These are phyloP conservation scores for Crithidia sp. DNA, from an alignment of 208 protist genomes.

Conservation along the genomic window DNA sequence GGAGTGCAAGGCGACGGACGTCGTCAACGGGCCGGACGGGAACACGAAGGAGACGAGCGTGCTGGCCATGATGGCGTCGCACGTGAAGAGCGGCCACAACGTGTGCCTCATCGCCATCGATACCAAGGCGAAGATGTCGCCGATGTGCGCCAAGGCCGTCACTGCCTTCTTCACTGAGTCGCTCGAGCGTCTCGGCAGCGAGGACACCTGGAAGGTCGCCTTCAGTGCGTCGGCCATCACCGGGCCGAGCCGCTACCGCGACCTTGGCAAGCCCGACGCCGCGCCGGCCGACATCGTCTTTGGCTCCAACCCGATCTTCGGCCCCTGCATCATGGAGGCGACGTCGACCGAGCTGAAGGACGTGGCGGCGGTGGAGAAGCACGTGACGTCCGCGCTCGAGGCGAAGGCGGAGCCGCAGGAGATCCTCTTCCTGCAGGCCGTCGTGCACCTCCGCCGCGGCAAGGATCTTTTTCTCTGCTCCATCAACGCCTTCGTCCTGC, in stretches of 20 bases:
- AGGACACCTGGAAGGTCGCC: slow-evolving; percentile 34
- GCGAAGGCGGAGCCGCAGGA: slow-evolving; percentile 34
- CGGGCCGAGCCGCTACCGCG: slow-evolving; percentile 37
- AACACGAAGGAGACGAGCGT: slow-evolving; percentile 19
- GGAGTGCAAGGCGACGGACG: slow-evolving; percentile 25
- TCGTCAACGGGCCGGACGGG: slow-evolving; percentile 18
- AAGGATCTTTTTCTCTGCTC: slow-evolving; percentile 43
- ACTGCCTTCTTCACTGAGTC: slow-evolving; percentile 29
- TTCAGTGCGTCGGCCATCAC: slow-evolving; percentile 44
- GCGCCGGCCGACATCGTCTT: slow-evolving; percentile 39
- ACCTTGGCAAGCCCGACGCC: slow-evolving; percentile 33
- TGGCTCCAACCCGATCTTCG: slow-evolving; percentile 70
- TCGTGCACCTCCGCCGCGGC: slow-evolving; percentile 38
- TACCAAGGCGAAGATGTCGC: slow-evolving; percentile 19
- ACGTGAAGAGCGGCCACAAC: slow-evolving; percentile 36
- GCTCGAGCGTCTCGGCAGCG: slow-evolving; percentile 26
- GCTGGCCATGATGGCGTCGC: slow-evolving; percentile 23
- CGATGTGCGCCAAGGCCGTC: slow-evolving; percentile 27
- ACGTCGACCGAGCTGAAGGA: slow-evolving; percentile 29
- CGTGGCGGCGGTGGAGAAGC: slow-evolving; percentile 30
- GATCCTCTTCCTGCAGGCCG: slow-evolving; percentile 45
- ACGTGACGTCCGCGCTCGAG: slow-evolving; percentile 32
- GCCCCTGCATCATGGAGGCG: slow-evolving; percentile 54
- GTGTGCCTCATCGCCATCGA: slow-evolving; percentile 29
- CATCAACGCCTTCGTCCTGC: slow-evolving; percentile 41